phyloP scores from a whole-genome alignment of 2,329 filamentous ascomycete genomes.

The Huntiella abstrusa region DNA sequence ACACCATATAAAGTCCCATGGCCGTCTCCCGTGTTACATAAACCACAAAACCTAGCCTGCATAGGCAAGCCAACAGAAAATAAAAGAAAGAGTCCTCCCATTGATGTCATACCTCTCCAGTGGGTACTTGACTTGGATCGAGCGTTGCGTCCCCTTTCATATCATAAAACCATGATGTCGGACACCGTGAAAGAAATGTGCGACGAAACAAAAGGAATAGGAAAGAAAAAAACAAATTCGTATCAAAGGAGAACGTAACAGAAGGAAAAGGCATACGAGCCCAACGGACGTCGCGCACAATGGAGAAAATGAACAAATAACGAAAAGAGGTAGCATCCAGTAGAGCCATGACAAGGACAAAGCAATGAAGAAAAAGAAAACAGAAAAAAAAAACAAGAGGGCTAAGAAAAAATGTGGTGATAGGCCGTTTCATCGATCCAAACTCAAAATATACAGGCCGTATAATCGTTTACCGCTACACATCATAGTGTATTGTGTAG shows the following conservation, averaged over 20 bases:
- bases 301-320: neutral
- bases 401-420: slow-evolving; percentile 10
- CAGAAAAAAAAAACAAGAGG: slow-evolving; percentile 3
- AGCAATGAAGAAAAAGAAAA: slow-evolving; percentile 4
- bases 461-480: too few species aligned
- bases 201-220: slow-evolving; percentile 1
- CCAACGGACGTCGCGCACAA: too few species aligned
- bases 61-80: too few species aligned
- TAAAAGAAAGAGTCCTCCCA: too few species aligned
- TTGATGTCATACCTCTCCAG: too few species aligned
- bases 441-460: too few species aligned
- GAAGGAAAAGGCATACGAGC: neutral
- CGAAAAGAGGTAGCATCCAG: slow-evolving; percentile 2
- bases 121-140: too few species aligned
- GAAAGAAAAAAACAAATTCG: slow-evolving; percentile 14
- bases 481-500: too few species aligned
- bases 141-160: neutral
- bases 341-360: slow-evolving; percentile 8
- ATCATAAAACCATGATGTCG: slow-evolving; percentile 3
- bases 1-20: too few species aligned
- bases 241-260: slow-evolving; percentile 8
- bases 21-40: too few species aligned
- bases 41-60: too few species aligned
- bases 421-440: slow-evolving; percentile 5
- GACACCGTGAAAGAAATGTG: slow-evolving; percentile 2